Conservation (phyloP, 2,329 filamentous ascomycete species). For the Hypoxylon sp. region DNA sequence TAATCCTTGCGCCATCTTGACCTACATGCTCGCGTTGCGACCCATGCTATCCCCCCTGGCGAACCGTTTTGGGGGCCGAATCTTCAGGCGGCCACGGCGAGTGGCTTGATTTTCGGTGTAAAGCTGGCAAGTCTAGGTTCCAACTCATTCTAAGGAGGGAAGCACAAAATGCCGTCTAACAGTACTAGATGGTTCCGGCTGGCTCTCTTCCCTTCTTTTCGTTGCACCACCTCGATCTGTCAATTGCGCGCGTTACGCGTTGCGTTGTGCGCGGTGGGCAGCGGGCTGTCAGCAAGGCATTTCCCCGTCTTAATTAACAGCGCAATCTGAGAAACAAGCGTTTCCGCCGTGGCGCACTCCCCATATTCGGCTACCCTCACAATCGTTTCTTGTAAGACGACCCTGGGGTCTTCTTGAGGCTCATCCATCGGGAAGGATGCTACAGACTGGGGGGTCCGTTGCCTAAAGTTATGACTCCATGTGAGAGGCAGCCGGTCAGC, state of each 20-base stretch:
- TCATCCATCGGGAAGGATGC: conserved; percentile 49
- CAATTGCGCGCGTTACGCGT: conserved; percentile 45
- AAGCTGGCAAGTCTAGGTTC: conserved; percentile 42
- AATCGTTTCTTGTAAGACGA: conserved; percentile 37
- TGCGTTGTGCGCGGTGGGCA: conserved; percentile 34
- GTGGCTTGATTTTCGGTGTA: conserved; percentile 50
- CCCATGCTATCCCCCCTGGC: conserved; percentile 28
- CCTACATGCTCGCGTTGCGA: conserved; percentile 35
- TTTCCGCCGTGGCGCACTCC: conserved; percentile 37
- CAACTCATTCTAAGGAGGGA: conserved; percentile 46
- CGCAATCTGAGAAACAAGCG: conserved; percentile 33
- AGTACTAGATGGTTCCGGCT: conserved; percentile 41
- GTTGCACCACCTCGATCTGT: conserved; percentile 25
- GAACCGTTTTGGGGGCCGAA: conserved; percentile 39
- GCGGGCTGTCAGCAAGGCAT: conserved; percentile 42
- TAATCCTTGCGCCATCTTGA: conserved; percentile 34
- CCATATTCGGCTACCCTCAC: conserved; percentile 19
- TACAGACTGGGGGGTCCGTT: conserved; percentile 41
- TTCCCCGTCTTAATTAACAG: conserved; percentile 23
- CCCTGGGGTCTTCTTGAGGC: conserved; percentile 47
- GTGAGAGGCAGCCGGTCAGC: conserved; percentile 49
- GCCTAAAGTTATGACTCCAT: conserved; percentile 51
- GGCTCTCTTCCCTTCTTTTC: conserved; percentile 32
- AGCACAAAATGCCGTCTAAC: conserved; percentile 48
- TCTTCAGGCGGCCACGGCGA: conserved; percentile 32